phyloP scores from a whole-genome alignment of 371 early-diverging fungal species.

The Mortierella sp. region DNA sequence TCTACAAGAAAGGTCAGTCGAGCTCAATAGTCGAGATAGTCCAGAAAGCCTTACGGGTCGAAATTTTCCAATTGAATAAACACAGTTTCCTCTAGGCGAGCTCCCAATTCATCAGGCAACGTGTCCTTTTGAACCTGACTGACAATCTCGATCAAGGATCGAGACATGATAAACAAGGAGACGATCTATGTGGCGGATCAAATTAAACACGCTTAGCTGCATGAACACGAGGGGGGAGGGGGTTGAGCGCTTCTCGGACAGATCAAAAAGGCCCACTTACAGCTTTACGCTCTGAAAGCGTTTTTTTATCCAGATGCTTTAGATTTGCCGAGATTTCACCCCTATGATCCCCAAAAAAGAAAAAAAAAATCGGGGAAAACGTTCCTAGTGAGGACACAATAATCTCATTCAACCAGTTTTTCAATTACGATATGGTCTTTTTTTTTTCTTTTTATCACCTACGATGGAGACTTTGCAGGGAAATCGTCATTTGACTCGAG shows the following conservation, averaged over 20 bases:
- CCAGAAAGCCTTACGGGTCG: slow-evolving; percentile 94
- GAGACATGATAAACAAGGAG: slow-evolving; percentile 89
- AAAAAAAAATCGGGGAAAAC: background rate
- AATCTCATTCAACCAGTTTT: too few relatives aligned
- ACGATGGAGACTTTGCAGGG: slow-evolving; percentile 32
- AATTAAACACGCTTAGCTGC: background rate
- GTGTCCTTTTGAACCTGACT: slow-evolving; percentile 75
- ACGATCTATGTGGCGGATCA: slow-evolving; percentile 69
- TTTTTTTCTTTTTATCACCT: slow-evolving; percentile 19
- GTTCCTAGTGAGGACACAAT: too few relatives aligned
- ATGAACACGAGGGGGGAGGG: too few relatives aligned
- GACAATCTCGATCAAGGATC: slow-evolving; percentile 88
- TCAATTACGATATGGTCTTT: too few relatives aligned
- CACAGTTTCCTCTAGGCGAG: slow-evolving; percentile 90
- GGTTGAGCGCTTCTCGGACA: too few relatives aligned
- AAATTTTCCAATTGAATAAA: slow-evolving; percentile 89
- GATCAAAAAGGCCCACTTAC: too few relatives aligned
- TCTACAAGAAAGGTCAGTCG: background rate
- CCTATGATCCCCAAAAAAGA: background rate
- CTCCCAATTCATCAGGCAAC: slow-evolving; percentile 87
- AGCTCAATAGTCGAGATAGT: slow-evolving; percentile 11
- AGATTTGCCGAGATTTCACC: background rate
- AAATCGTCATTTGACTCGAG: slow-evolving; percentile 70
- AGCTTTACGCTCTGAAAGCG: background rate
- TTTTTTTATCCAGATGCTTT: background rate